A percentile compares a stretch with the other conserved stretches of the same genome.
These are phyloP conservation scores for Cytospora paraplurivora DNA, from an alignment of 2,329 filamentous ascomycete species.

Conservation along the genomic window DNA sequence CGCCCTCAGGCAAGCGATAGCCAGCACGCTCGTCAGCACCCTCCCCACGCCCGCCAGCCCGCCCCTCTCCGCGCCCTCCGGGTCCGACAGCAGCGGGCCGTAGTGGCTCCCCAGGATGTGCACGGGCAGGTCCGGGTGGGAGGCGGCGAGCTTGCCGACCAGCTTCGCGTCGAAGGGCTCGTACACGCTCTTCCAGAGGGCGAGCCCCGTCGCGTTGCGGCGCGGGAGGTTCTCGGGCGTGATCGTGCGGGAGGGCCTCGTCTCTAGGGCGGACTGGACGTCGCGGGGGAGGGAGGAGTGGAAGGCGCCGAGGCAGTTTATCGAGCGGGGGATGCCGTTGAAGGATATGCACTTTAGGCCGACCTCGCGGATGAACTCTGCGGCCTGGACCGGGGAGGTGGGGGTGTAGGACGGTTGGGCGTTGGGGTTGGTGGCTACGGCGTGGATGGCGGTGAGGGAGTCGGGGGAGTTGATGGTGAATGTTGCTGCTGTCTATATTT, in stretches of 20 bases:
- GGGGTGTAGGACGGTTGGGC: slow-evolving; percentile 27
- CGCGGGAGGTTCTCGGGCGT: slow-evolving; percentile 55
- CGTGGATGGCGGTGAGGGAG: slow-evolving; percentile 66
- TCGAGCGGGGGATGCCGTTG: slow-evolving; percentile 80
- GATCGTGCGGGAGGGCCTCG: slow-evolving; percentile 56
- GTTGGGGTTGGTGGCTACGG: slow-evolving; percentile 45
- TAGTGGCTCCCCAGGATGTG: slow-evolving; percentile 79
- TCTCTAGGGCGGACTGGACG: slow-evolving; percentile 57
- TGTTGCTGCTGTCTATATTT: slow-evolving; percentile 69
- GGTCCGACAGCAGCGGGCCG: slow-evolving; percentile 71
- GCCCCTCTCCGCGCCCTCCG: slow-evolving; percentile 46
- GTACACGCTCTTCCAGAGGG: slow-evolving; percentile 78
- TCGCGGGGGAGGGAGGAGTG: slow-evolving; percentile 60
- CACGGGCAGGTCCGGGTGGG: slow-evolving; percentile 80
- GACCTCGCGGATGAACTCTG: slow-evolving; percentile 74
- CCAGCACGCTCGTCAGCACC: slow-evolving; percentile 72
- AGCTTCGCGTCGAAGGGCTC: slow-evolving; percentile 73
- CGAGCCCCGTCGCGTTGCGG: slow-evolving; percentile 60
- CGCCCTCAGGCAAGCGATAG: slow-evolving; percentile 72
- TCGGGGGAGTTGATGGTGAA: slow-evolving; percentile 87
- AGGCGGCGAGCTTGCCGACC: slow-evolving; percentile 67
- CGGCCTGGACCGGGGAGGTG: slow-evolving; percentile 49
- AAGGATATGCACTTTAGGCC: slow-evolving; percentile 78
- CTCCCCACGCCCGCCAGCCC: slow-evolving; percentile 62
- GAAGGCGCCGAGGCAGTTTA: slow-evolving; percentile 79